A percentile compares a stretch with the other conserved stretches of the same genome.
Conservation (phyloP, 768 basidiomycete species). For the Hygrophoropsis aurantiaca region DNA sequence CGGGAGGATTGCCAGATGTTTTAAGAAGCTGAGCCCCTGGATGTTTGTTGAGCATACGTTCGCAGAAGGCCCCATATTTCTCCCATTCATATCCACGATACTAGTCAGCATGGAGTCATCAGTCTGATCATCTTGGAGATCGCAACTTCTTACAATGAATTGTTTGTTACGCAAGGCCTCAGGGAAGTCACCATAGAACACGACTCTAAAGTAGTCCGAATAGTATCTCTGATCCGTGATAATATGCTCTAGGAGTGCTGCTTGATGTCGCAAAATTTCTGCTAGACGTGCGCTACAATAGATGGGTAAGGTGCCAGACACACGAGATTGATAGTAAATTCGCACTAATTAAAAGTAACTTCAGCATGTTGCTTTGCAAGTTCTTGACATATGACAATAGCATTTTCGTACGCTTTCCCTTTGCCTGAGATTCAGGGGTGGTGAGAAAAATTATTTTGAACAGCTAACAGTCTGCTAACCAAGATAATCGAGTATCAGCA, state of each 20-base stretch:
- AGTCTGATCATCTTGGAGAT: conserved; percentile 8
- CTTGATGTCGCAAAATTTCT: conserved; percentile 84
- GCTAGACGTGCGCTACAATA: conserved; percentile 69
- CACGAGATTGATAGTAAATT: conserved; percentile 1
- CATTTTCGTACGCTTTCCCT: conserved; percentile 97
- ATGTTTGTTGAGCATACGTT: conserved; percentile 89
- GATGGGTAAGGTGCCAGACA: no score
- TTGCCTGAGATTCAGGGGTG: conserved; percentile 79
- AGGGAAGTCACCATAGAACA: conserved; percentile 92
- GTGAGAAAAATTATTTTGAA: no score
- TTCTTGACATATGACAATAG: conserved; percentile 91
- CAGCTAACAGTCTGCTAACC: no score
- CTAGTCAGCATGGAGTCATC: conserved; percentile 34
- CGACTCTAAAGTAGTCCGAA: conserved; percentile 90
- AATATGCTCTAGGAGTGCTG: conserved; percentile 84
- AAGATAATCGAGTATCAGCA: conserved; percentile 91
- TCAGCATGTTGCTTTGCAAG: conserved; percentile 85
- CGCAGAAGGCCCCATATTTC: conserved; percentile 86
- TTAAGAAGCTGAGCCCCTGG: conserved; percentile 81
- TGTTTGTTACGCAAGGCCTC: conserved; percentile 83
- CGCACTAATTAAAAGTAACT: conserved; percentile 90
- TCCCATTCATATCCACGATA: conserved; percentile 97
- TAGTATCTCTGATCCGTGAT: conserved; percentile 82
- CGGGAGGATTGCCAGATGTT: conserved; percentile 70
- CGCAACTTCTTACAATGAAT: conserved; percentile 64